Conservation (phyloP, 352 stramenopile genomes). For the Aphanomyces astaci region DNA sequence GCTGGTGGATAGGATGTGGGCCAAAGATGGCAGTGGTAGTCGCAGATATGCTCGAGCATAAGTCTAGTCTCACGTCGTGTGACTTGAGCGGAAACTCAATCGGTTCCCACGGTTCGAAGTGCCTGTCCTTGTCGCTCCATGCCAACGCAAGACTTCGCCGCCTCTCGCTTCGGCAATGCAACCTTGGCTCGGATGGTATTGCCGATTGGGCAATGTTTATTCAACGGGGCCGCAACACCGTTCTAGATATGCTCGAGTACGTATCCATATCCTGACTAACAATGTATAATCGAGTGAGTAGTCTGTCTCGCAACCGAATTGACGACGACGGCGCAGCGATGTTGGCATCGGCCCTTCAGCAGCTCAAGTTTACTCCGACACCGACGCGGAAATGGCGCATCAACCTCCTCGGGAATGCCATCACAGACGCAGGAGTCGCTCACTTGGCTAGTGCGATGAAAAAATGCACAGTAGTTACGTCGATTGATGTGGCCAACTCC, state of each 20-base stretch:
- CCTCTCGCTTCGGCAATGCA: slow-evolving; percentile 1
- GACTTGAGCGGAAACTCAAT: slow-evolving; percentile 21
- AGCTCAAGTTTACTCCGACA: background rate
- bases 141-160: background rate
- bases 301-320: slow-evolving; percentile 11
- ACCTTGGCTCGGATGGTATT: slow-evolving; percentile 6
- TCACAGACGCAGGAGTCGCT: slow-evolving; percentile 6
- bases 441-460: background rate
- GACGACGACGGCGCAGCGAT: slow-evolving; percentile 9
- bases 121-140: background rate
- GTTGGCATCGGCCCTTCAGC: background rate
- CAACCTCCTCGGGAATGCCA: slow-evolving; percentile 1
- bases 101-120: slow-evolving; percentile 19
- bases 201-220: slow-evolving; percentile 6
- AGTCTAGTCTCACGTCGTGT: background rate
- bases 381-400: background rate
- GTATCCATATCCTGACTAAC: background rate
- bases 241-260: slow-evolving; percentile 15
- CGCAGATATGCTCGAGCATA: slow-evolving; percentile 10
- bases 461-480: background rate
- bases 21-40: slow-evolving; percentile 18
- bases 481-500: slow-evolving; percentile 10
- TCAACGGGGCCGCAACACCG: background rate
- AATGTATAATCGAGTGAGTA: background rate
- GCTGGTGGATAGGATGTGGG: slow-evolving; percentile 4